Evolutionary conservation across 352 stramenopile species (phyloP), one percentile per base, ranked within the genome.

Genomic region (Blastocystis sp.): DNA sequence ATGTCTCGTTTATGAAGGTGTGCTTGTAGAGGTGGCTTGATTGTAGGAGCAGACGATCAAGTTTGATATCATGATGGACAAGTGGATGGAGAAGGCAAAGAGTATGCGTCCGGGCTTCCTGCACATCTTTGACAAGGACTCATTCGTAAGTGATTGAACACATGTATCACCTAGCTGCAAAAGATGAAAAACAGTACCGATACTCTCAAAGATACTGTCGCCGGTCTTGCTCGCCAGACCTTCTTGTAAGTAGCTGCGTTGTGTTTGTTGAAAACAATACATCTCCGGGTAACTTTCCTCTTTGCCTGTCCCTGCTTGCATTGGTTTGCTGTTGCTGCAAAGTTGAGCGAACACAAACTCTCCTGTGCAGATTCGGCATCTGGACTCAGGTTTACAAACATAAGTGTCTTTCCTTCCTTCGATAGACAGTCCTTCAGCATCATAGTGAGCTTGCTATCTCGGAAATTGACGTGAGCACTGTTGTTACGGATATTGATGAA

Each of bases 351-450:
- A 92, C 97, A 99, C 4, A 99, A 91, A 90, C 95, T 98, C 92
- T 99, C 97, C 90, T 97, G 94, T 47, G 97, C 92, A 79, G 95
- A 98, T 61, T 93, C 92, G 39, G 94, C 93, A 23, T 96, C 98
- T 2, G 97, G 97, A 90, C 95, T 98, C 37, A 99, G 91, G 91
- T 99, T 99, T 55, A 99, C 97, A 93, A 99, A 98, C 97, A 99
- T 99, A 54, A 99, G 93, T 87, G 96, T 98, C 92, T 99, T 99
- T 55, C 97, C 96, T 92, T 99, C 96, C 9, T 97, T 97, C 87
- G 95, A 98, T 5, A 99, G 94, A 87, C 95, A 97, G 68, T 97
- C 96, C 92, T 99, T 96, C 26, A 99, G 93, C 53, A 98, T 93
- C 91, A 98, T 98, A 29, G 97, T 99, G 26, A 99, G 93, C 91